Percentiles rank a stretch among this genome's conserved stretches.
Evolutionary conservation across 331 rosid species (phyloP).

Genomic region (Pyracantha coccinea): DNA sequence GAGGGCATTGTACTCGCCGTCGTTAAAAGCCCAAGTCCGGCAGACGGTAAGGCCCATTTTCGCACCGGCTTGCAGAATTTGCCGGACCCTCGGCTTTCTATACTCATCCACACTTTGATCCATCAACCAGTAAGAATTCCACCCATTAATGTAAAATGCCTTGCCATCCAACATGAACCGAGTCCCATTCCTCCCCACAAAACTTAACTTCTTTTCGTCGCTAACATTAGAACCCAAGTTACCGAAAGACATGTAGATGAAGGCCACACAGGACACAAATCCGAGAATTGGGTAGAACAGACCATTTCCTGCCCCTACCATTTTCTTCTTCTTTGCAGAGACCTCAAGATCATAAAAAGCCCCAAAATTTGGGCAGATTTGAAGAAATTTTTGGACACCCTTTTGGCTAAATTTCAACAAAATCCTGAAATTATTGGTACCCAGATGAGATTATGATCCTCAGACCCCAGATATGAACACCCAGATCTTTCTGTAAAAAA

Average conservation of each 20-base stretch:
- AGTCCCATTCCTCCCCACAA: conserved; percentile 73
- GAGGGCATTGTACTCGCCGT: conserved; percentile 84
- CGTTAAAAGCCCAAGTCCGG: conserved; percentile 97
- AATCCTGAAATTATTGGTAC: conserved; percentile 2
- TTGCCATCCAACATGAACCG: conserved; percentile 66
- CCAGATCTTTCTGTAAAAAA: conserved; percentile 35
- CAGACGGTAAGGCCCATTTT: conserved; percentile 97
- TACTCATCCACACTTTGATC: conserved; percentile 59
- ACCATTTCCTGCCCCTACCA: conserved; percentile 55
- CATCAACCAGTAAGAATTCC: conserved; percentile 99
- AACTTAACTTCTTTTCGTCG: conserved; percentile 32
- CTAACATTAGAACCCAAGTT: conserved; percentile 31
- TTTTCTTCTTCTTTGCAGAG: conserved; percentile 24
- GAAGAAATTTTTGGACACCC: conserved; percentile 23
- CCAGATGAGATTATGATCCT: conserved; percentile 28
- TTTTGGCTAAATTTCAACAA: conserved; percentile 25
- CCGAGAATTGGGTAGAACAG: conserved; percentile 68
- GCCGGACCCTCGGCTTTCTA: conserved; percentile 46
- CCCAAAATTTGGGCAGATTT: conserved; percentile 22
- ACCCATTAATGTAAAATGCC: conserved; percentile 76
- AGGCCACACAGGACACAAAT: conserved; percentile 50
- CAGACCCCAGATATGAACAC: conserved; percentile 16
- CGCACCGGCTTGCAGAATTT: conserved; percentile 61
- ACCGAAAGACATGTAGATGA: conserved; percentile 77
- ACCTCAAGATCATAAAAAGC: conserved; percentile 10